Evolutionary conservation across 208 protist genomes (phyloP), one percentile per base, ranked within the genome.

Genomic region (Wallacemonas sp.): DNA sequence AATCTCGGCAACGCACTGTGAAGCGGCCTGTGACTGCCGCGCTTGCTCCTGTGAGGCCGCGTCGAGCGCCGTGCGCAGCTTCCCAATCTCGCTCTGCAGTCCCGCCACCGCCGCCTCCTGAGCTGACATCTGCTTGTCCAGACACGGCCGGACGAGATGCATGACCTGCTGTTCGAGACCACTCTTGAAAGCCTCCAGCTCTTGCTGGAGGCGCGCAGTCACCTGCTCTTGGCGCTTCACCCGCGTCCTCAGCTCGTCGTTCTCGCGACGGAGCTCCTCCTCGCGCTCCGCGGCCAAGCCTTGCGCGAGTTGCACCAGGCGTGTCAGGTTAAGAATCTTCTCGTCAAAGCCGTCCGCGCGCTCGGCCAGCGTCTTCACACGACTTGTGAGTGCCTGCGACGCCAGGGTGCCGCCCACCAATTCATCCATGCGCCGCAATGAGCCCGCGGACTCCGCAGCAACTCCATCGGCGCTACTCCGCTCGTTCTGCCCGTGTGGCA

Each of bases 291-390:
- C 85, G 29, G 86, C 81, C 17, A 92, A 71, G 30, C 60, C 69
- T 45, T 92, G 85, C 22, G 85, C 81, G 32, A 94, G 74, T 63
- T 94, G 89, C 41, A 94, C 70, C 39, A 94, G 71, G 2, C 78
- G 84, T 2, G 84, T 92, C 57, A 94, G 72, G 69, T 92, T 94
- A 33, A 87, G 38, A 50, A 94, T 67, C 69, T 92, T 91, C 45
- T 89, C 83, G 46, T 94, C 89, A 42, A 85, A 84, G 21, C 79
- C 64, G 37, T 75, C 61, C 34, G 84, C 73, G 30, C 72, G 71
- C 19, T 60, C 54, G 15, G 69, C 78, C 26, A 92, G 72, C 34
- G 46, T 63, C 42, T 92, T 86, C 54, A 89, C 33, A 10, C 75
- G 76, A 46, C 85, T 75, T 15, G 74, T 59, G 41, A 78, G 79